Base-by-base conservation (phyloP, 108 stramenopile species). In the Cyclostephanos tholiformis region DNA sequence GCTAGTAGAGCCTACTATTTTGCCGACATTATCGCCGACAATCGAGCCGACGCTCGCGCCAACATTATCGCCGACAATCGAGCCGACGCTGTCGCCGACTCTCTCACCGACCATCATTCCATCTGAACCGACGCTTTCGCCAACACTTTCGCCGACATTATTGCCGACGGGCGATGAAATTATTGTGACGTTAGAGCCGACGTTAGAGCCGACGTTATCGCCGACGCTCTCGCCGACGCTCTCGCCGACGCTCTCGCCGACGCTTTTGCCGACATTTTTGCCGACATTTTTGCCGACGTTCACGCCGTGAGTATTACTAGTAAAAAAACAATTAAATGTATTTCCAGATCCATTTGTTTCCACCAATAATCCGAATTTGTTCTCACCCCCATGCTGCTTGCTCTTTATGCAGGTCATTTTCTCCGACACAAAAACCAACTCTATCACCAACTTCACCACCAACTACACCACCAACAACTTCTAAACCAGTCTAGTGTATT, bases 151-250 rank as follows among this genome's bases (percentile, higher is more conserved):
- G 4, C 74, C 74, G 6, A 74, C 74, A 14, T 9, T 19, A 0
- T 32, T 22, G n/a, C n/a, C n/a, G n/a, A n/a, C n/a, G n/a, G n/a
- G n/a, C n/a, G n/a, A n/a, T n/a, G n/a, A n/a, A n/a, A n/a, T n/a
- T n/a, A n/a, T n/a, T n/a, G n/a, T n/a, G n/a, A n/a, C n/a, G n/a
- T n/a, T n/a, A n/a, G n/a, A n/a, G n/a, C 69, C 74, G n/a, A 69
- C 74, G 6, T 22, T 17, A 5, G 32, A 23, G 14, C 69, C 69
- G 11, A 71, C 69, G 1, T 50, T 71, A 6, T 53, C 50, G n/a
- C 75, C 75, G 27, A 63, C 69, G 48, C 2, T 68, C 35, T 4
- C 41, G 9, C 69, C 74, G n/a, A 69, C 74, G 6, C 14, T 70
- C 6, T 60, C 39, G 20, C 74, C 74, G 10, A 75, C 74, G 17